Base-by-base conservation (phyloP, 2,329 filamentous ascomycete species). In the Alternaria hordeiaustralica region DNA sequence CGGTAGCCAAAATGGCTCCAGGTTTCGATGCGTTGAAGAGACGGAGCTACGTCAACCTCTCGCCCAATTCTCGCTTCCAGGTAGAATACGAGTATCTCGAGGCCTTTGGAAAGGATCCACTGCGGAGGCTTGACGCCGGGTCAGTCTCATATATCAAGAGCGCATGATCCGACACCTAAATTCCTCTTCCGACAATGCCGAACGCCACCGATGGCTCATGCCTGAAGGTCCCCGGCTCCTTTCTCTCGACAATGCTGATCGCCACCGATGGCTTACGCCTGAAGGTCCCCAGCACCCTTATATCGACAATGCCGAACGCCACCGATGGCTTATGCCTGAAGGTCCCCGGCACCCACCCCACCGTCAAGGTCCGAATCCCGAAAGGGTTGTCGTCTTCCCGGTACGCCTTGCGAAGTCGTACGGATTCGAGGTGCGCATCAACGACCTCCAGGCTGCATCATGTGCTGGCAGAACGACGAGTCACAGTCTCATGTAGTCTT, bases 11-110 rank as follows among this genome's bases (percentile, higher is more conserved):
- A 9, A 23, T 72, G 25, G 49, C 30, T 9, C 13, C 62, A 21
- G 64, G 53, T 20, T 72, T 69, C 9, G 63, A 33, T 21, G 57
- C 28, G 13, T 73, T 73, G 49, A 13, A 8, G 12, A 71, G 65
- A 50, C 58, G 64, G 12, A 70, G 66, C 23, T 74, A 68, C 46
- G 47, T 75, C 55, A 74, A 74, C 41, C 60, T 72, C 44, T 61
- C 57, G 3, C 23, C 13, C 1, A 60, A 66, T 13, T 25, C 50
- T 2, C 36, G 63, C 4, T 64, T 66, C 41, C 10, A 45, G 3
- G 66, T 75, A 51, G 71, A 75, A 62, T 67, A 63, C 54, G 21
- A 63, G 23, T 33, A 71, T 49, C 65, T 76, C 36, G 28, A 44
- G 5, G 3, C 23, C 11, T 74, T 64, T 49, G 18, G 28, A 3